Evolutionary conservation across 2,329 filamentous ascomycete genomes (phyloP).

Genomic region (Hypoxylon sp.): DNA sequence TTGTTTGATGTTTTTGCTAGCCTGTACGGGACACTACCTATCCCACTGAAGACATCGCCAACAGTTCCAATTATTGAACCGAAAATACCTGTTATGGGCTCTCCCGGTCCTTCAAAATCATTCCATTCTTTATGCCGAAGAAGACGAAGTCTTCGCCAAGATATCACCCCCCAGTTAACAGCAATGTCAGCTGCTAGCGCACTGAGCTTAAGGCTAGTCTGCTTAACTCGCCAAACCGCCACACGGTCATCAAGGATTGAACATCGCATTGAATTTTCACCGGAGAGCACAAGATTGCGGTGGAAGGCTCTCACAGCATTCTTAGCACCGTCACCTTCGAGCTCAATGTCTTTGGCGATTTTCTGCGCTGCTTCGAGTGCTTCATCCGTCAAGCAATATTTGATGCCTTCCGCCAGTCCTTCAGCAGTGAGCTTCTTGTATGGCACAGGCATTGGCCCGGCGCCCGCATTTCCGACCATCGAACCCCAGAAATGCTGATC

Average conservation of each 20-base stretch:
- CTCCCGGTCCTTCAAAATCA: conserved; percentile 81
- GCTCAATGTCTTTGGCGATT: conserved; percentile 73
- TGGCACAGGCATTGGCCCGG: conserved; percentile 76
- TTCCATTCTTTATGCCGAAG: conserved; percentile 80
- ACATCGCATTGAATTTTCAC: conserved; percentile 73
- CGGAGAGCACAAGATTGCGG: conserved; percentile 67
- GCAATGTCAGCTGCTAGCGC: conserved; percentile 76
- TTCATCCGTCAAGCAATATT: conserved; percentile 74
- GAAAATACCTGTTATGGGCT: conserved; percentile 77
- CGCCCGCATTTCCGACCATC: conserved; percentile 75
- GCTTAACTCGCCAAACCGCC: conserved; percentile 76
- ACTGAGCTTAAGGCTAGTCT: conserved; percentile 72
- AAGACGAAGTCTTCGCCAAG: conserved; percentile 74
- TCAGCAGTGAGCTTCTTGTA: conserved; percentile 77
- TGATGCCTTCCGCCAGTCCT: conserved; percentile 78
- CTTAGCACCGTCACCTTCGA: conserved; percentile 76
- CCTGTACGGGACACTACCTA: conserved; percentile 74
- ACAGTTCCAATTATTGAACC: conserved; percentile 73
- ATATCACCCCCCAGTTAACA: conserved; percentile 71
- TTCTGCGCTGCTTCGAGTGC: conserved; percentile 70
- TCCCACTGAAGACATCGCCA: conserved; percentile 71
- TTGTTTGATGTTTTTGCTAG: conserved; percentile 71
- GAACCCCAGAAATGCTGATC: conserved; percentile 85
- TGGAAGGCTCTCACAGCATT: conserved; percentile 80
- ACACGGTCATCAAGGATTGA: conserved; percentile 73